Conservation (phyloP, 2,329 filamentous ascomycete species). For the Pseudogymnoascus sp. region DNA sequence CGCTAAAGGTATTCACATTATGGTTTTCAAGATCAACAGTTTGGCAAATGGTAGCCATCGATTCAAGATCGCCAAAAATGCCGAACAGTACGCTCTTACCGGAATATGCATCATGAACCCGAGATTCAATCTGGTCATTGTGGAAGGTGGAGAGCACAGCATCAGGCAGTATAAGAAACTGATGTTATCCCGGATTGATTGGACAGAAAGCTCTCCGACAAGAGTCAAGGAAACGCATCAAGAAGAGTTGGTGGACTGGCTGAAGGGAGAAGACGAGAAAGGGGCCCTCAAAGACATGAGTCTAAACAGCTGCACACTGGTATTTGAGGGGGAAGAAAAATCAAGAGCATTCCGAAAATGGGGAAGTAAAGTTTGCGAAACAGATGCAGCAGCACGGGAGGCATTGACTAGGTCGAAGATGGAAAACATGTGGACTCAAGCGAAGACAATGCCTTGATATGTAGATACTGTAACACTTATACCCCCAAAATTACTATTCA, state of each 20-base stretch:
- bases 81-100: constrained; percentile 78
- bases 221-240: constrained; percentile 55
- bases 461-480: constrained; percentile 7
- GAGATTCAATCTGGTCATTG: constrained; percentile 78
- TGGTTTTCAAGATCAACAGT: constrained; percentile 83
- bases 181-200: constrained; percentile 89
- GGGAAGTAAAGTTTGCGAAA: constrained; percentile 86
- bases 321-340: constrained; percentile 90
- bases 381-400: constrained; percentile 81
- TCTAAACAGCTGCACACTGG: constrained; percentile 70
- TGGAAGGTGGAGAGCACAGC: constrained; percentile 81
- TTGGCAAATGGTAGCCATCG: constrained; percentile 90
- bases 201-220: constrained; percentile 80
- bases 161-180: constrained; percentile 84
- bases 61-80: constrained; percentile 88
- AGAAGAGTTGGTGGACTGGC: constrained; percentile 63
- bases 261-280: constrained; percentile 70
- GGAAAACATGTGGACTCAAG: constrained; percentile 91
- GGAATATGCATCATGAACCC: constrained; percentile 91
- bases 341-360: constrained; percentile 76
- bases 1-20: constrained; percentile 73
- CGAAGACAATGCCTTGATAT: constrained; percentile 50
- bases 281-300: constrained; percentile 76
- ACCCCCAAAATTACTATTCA: not conserved
- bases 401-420: constrained; percentile 73